Evolutionary conservation across 1,139 yeast species (phyloP).

Genomic region (Diutina mesorugosa): DNA sequence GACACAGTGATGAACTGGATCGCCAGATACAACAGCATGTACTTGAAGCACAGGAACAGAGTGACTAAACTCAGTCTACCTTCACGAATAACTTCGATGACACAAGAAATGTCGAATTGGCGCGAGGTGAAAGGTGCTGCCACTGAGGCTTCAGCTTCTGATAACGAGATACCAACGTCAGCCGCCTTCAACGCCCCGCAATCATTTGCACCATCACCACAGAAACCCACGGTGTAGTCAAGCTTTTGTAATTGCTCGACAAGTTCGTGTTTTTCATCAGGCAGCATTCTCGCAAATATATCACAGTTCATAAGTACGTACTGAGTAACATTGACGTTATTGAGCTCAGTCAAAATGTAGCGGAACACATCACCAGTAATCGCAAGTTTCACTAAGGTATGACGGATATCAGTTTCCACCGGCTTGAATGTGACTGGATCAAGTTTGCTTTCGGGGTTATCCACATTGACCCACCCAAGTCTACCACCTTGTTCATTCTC

Average conservation of each 20-base stretch:
- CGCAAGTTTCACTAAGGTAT: slow-evolving; percentile 34
- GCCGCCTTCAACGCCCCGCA: slow-evolving; percentile 98
- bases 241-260: slow-evolving; percentile 75
- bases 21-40: slow-evolving; percentile 94
- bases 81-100: slow-evolving; percentile 78
- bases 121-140: slow-evolving; percentile 97
- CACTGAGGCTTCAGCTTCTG: slow-evolving; percentile 97
- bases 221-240: slow-evolving; percentile 90
- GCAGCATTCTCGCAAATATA: slow-evolving; percentile 94
- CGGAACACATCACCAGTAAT: slow-evolving; percentile 89
- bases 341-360: slow-evolving; percentile 46
- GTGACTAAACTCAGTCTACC: slow-evolving; percentile 94
- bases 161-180: slow-evolving; percentile 87
- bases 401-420: slow-evolving; percentile 10
- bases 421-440: slow-evolving; percentile 58
- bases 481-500: slow-evolving; percentile 15
- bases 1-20: slow-evolving; percentile 87
- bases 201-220: slow-evolving; percentile 97
- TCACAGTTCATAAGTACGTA: slow-evolving; percentile 60
- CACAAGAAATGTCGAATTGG: slow-evolving; percentile 83
- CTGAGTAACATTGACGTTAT: slow-evolving; percentile 29
- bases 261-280: slow-evolving; percentile 93
- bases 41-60: slow-evolving; percentile 92
- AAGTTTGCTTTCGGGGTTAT: slow-evolving; percentile 35
- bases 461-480: slow-evolving; percentile 53